Evolutionary conservation across 208 protist genomes (phyloP).

Genomic region (Vickermania ingenoplastis): DNA sequence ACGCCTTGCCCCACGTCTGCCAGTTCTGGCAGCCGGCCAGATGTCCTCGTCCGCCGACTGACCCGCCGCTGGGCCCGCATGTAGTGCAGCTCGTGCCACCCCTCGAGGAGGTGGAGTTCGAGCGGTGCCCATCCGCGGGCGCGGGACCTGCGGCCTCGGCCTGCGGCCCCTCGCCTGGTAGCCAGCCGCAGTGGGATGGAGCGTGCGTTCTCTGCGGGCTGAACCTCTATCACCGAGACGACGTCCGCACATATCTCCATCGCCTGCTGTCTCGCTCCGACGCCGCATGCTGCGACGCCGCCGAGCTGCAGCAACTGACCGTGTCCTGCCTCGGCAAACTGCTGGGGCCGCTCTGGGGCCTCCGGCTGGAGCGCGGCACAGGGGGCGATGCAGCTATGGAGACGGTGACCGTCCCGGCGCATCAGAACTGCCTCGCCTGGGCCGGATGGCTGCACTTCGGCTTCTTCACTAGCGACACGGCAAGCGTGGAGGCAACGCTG

Average conservation of each 20-base stretch:
- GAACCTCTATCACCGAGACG: slow-evolving; percentile 31
- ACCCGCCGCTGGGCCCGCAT: too few species aligned
- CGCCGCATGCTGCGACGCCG: slow-evolving; percentile 27
- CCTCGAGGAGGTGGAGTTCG: too few species aligned
- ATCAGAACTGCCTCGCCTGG: slow-evolving; percentile 80
- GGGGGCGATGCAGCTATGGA: slow-evolving; percentile 33
- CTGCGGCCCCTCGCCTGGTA: too few species aligned
- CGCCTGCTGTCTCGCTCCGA: slow-evolving; percentile 24
- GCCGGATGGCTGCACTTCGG: slow-evolving; percentile 26
- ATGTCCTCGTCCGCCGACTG: too few species aligned
- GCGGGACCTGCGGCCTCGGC: too few species aligned
- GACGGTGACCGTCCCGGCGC: slow-evolving; percentile 9
- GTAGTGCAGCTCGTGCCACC: too few species aligned
- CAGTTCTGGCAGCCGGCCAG: too few species aligned
- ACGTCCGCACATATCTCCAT: slow-evolving; percentile 34
- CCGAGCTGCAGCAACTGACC: slow-evolving; percentile 29
- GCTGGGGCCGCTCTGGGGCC: slow-evolving; percentile 56
- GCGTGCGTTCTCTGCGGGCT: slow-evolving; percentile 56
- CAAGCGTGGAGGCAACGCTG: slow-evolving; percentile 5
- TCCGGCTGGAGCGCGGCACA: slow-evolving; percentile 51
- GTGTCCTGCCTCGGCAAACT: slow-evolving; percentile 31
- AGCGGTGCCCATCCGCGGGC: too few species aligned
- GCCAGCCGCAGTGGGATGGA: slow-evolving; percentile 12
- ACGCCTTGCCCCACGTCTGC: too few species aligned
- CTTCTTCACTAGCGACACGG: slow-evolving; percentile 6